These are phyloP conservation scores for Biscogniauxia sp. DNA, from an alignment of 2,329 filamentous ascomycete genomes.

Conservation along the genomic window DNA sequence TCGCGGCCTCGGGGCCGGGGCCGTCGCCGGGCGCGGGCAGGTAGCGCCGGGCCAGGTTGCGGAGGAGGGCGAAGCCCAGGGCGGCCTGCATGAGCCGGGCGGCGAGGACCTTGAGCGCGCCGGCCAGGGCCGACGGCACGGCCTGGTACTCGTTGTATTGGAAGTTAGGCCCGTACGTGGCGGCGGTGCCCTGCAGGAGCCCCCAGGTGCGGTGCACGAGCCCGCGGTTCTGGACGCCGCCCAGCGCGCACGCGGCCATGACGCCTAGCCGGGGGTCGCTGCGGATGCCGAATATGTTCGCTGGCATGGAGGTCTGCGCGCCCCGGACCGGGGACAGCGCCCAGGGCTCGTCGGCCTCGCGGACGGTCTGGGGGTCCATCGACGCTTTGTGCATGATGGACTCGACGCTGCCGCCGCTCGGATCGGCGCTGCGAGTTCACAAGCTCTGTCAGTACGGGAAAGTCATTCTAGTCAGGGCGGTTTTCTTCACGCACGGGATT, in stretches of 20 bases:
- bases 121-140: conserved; percentile 10
- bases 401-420: conserved; percentile 18
- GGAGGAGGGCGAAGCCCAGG: conserved; percentile 3
- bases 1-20: conserved; percentile 16
- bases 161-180: conserved; percentile 17
- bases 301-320: conserved; percentile 1
- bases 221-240: conserved; percentile 11
- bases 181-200: conserved; percentile 11
- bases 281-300: conserved; percentile 14
- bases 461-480: too few relatives aligned
- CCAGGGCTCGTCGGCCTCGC: conserved; percentile 14
- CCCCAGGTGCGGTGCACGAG: conserved; percentile 24
- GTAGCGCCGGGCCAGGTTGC: conserved; percentile 7
- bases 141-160: conserved; percentile 20
- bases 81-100: not conserved
- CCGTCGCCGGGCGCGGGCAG: conserved; percentile 18
- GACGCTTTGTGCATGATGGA: conserved; percentile 12
- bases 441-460: not conserved
- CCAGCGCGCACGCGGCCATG: conserved; percentile 12
- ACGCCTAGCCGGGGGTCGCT: conserved; percentile 12
- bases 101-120: conserved; percentile 7
- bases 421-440: not conserved
- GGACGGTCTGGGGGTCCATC: not conserved
- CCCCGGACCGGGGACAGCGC: conserved; percentile 14
- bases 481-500: conserved; percentile 4